Percentiles rank a stretch among this genome's conserved stretches.
Evolutionary conservation across 257 asterid genomes (phyloP).

Genomic region (Scutellaria galericulata): DNA sequence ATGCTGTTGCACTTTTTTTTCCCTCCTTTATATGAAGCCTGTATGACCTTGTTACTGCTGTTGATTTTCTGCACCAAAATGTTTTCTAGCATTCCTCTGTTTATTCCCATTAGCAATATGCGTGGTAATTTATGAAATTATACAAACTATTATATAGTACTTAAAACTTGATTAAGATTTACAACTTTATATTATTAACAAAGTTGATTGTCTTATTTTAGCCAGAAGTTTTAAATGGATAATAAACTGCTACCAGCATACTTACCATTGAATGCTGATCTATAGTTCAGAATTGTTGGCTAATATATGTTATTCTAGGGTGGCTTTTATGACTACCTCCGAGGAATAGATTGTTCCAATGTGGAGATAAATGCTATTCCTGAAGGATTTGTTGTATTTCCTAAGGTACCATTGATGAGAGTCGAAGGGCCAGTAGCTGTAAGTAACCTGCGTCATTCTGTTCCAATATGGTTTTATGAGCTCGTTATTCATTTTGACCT

Average conservation of each 20-base stretch:
- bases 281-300: constrained; percentile 30
- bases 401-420: constrained; percentile 90
- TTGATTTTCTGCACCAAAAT: constrained; percentile 14
- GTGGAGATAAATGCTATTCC: constrained; percentile 84
- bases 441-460: constrained; percentile 45
- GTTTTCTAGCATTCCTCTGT: constrained; percentile 8
- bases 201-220: constrained; percentile 14
- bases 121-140: not conserved
- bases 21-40: constrained; percentile 6
- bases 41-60: constrained; percentile 18
- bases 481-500: constrained; percentile 15
- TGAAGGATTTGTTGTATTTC: constrained; percentile 91
- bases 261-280: constrained; percentile 20
- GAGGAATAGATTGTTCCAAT: constrained; percentile 73
- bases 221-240: constrained; percentile 1
- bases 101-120: not conserved
- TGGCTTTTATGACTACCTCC: constrained; percentile 76
- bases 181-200: constrained; percentile 1
- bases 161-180: constrained; percentile 2
- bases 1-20: not conserved
- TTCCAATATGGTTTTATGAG: constrained; percentile 3
- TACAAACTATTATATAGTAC: not conserved
- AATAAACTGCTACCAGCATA: not conserved
- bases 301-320: constrained; percentile 49
- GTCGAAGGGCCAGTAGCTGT: constrained; percentile 94